Percentiles rank a stretch among this genome's conserved stretches.
These are phyloP conservation scores for Aspergillus sp. DNA, from an alignment of 2,329 filamentous ascomycete genomes.

Conservation along the genomic window DNA sequence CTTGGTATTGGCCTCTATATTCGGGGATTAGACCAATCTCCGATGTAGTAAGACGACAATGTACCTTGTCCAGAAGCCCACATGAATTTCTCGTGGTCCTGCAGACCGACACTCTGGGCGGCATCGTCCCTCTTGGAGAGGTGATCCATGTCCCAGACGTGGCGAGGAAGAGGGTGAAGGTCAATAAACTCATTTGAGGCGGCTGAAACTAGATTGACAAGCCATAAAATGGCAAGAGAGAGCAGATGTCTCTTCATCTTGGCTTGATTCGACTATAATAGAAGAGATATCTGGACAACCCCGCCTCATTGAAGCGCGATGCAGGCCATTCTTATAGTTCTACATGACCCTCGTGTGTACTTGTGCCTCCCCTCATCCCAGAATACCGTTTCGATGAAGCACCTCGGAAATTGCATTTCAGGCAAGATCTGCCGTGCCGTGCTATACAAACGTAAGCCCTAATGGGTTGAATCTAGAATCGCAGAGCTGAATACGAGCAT, in stretches of 20 bases:
- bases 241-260: not conserved
- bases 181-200: not conserved
- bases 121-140: slow-evolving; percentile 2
- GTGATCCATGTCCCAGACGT: slow-evolving; percentile 4
- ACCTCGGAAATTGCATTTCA: too few relatives aligned
- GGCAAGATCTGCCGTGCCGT: too few relatives aligned
- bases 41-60: not conserved
- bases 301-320: too few relatives aligned
- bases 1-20: not conserved
- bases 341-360: too few relatives aligned
- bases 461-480: too few relatives aligned
- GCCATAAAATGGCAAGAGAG: not conserved
- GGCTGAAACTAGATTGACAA: not conserved
- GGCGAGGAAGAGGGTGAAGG: slow-evolving; percentile 1
- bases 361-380: too few relatives aligned
- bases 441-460: too few relatives aligned
- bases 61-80: slow-evolving; percentile 7
- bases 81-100: slow-evolving; percentile 8
- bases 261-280: not conserved
- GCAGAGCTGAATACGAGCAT: too few relatives aligned
- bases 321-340: too few relatives aligned
- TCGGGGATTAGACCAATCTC: not conserved
- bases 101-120: not conserved
- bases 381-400: too few relatives aligned
- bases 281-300: too few relatives aligned